These are phyloP conservation scores for Coemansia nantahalensis DNA, from an alignment of 192 early-diverging fungal genomes.

Conservation along the genomic window DNA sequence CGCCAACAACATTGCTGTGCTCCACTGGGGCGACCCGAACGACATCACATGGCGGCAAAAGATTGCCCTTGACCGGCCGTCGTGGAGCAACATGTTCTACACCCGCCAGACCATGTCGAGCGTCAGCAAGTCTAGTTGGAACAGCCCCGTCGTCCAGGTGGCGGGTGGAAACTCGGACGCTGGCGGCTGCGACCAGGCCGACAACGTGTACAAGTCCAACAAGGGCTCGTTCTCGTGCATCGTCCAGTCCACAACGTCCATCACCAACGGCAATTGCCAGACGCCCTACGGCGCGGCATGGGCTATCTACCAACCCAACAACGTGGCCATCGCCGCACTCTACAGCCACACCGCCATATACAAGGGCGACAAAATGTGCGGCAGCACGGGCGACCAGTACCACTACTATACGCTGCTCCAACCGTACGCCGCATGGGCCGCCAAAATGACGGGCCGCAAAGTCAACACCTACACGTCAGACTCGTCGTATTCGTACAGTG, in stretches of 20 bases:
- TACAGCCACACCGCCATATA: slow-evolving; percentile 41
- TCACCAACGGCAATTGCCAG: slow-evolving; percentile 30
- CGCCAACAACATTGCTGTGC: slow-evolving; percentile 48
- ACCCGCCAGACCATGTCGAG: slow-evolving; percentile 26
- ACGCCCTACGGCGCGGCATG: slow-evolving; percentile 35
- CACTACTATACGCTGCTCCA: slow-evolving; percentile 46
- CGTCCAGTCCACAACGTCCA: slow-evolving; percentile 18
- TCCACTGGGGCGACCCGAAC: slow-evolving; percentile 9
- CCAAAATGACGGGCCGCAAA: slow-evolving; percentile 17
- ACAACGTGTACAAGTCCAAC: slow-evolving; percentile 41
- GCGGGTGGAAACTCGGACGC: neutral
- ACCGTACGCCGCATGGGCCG: slow-evolving; percentile 33
- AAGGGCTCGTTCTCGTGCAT: slow-evolving; percentile 26
- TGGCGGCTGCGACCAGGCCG: slow-evolving; percentile 22
- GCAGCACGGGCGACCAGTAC: slow-evolving; percentile 22
- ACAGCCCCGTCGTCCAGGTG: slow-evolving; percentile 8
- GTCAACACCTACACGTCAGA: slow-evolving; percentile 20
- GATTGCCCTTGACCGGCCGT: slow-evolving; percentile 17
- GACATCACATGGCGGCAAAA: slow-evolving; percentile 13
- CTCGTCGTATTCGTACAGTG: slow-evolving; percentile 15
- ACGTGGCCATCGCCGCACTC: slow-evolving; percentile 31
- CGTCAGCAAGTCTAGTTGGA: slow-evolving; percentile 12
- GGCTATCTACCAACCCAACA: slow-evolving; percentile 36
- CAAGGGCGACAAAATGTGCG: slow-evolving; percentile 24
- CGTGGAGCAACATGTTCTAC: slow-evolving; percentile 32